A percentile compares a stretch with the other conserved stretches of the same genome.
These are phyloP conservation scores for Hygrocybe coccinea DNA, from an alignment of 768 basidiomycete species.

Conservation along the genomic window DNA sequence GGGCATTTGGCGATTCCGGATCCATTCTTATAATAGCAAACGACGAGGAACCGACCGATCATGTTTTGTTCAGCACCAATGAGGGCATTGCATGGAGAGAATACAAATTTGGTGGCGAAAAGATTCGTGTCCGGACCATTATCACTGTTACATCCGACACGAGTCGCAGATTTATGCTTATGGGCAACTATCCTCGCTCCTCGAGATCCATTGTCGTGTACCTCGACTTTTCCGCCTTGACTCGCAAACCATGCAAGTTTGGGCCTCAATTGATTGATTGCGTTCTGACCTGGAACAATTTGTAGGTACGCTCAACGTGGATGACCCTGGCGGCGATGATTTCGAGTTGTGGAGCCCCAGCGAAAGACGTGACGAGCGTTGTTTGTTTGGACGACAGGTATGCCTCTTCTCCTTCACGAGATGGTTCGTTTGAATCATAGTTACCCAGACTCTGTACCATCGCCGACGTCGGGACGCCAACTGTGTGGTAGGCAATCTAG, in stretches of 20 bases:
- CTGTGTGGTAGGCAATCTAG: constrained; percentile 77
- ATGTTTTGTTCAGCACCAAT: constrained; percentile 83
- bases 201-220: constrained; percentile 65
- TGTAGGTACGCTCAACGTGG: constrained; percentile 60
- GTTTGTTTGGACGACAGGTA: constrained; percentile 90
- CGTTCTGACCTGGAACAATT: constrained; percentile 4
- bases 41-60: constrained; percentile 90
- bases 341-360: constrained; percentile 98
- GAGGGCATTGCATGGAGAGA: constrained; percentile 87
- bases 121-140: constrained; percentile 68
- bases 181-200: constrained; percentile 56
- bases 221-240: constrained; percentile 82
- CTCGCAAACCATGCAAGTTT: constrained; percentile 65
- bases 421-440: neutral
- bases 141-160: constrained; percentile 88
- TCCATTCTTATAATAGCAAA: constrained; percentile 91
- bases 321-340: constrained; percentile 81
- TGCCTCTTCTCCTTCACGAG: constrained; percentile 9
- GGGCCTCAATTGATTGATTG: neutral
- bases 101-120: constrained; percentile 74
- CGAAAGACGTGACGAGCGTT: constrained; percentile 76
- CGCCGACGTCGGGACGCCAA: constrained; percentile 74
- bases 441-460: constrained; percentile 76
- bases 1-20: constrained; percentile 98
- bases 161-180: constrained; percentile 82